Percentiles rank a stretch among this genome's conserved stretches.
Evolutionary conservation across 495 filamentous ascomycete species (phyloP).

Genomic region (Aspergillus cavernicola): DNA sequence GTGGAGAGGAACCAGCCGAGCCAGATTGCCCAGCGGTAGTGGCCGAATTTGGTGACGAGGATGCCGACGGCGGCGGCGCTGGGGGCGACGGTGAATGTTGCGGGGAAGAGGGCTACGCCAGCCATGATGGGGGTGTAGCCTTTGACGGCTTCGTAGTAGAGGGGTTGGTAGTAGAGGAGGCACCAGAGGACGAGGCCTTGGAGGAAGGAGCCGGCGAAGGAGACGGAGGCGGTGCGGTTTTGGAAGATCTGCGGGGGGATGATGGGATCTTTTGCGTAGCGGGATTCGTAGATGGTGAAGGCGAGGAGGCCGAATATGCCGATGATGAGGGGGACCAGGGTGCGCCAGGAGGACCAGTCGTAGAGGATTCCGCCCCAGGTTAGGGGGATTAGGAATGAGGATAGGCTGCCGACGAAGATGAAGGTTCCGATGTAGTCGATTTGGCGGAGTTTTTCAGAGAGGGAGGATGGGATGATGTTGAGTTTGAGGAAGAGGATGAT

Average conservation of each 20-base stretch:
- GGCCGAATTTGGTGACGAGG: constrained; percentile 39
- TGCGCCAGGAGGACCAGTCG: constrained; percentile 48
- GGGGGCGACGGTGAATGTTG: constrained; percentile 50
- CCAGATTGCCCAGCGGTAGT: constrained; percentile 52
- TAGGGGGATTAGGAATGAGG: constrained; percentile 49
- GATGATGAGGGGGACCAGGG: constrained; percentile 38
- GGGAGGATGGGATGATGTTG: constrained; percentile 22
- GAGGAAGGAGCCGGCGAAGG: constrained; percentile 41
- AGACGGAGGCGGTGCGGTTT: constrained; percentile 43
- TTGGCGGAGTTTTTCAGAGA: constrained; percentile 30
- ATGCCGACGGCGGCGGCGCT: constrained; percentile 49
- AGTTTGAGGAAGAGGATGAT: constrained; percentile 44
- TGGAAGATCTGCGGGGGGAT: constrained; percentile 49
- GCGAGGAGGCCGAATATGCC: constrained; percentile 16
- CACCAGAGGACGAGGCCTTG: constrained; percentile 52
- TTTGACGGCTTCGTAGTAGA: constrained; percentile 53
- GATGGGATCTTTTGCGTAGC: constrained; percentile 41
- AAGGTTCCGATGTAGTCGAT: constrained; percentile 54
- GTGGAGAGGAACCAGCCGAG: constrained; percentile 49
- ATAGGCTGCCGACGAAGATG: constrained; percentile 44
- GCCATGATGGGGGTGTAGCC: constrained; percentile 44
- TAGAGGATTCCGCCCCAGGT: constrained; percentile 55
- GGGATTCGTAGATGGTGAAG: constrained; percentile 21
- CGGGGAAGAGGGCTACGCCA: constrained; percentile 44
- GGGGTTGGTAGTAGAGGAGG: constrained; percentile 44